Conservation (phyloP, 352 stramenopile species). For the Nothophytophthora sp. region DNA sequence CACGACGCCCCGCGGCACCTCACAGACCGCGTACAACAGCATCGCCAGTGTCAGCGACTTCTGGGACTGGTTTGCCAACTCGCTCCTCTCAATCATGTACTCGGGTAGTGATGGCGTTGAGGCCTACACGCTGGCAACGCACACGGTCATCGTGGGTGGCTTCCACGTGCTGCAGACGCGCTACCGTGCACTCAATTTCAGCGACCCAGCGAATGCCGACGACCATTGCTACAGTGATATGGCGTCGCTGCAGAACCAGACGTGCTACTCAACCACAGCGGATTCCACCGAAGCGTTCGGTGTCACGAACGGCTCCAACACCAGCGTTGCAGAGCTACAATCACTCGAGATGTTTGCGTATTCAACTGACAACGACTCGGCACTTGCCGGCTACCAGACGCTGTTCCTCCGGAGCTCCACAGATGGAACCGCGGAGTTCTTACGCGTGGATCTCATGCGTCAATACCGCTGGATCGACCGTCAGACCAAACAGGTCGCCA, state of each 20-base stretch:
- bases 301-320: conserved; percentile 31
- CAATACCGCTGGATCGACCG: conserved; percentile 56
- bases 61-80: conserved; percentile 70
- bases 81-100: conserved; percentile 53
- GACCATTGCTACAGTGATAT: conserved; percentile 53
- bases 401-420: conserved; percentile 57
- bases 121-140: conserved; percentile 60
- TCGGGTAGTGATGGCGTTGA: conserved; percentile 31
- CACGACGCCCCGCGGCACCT: conserved; percentile 34
- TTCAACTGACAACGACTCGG: conserved; percentile 38
- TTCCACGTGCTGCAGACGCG: conserved; percentile 67
- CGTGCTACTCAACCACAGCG: conserved; percentile 35
- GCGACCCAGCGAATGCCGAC: conserved; percentile 28
- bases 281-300: conserved; percentile 44
- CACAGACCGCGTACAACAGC: conserved; percentile 32
- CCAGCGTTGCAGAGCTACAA: conserved; percentile 21
- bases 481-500: conserved; percentile 56
- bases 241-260: conserved; percentile 31
- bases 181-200: conserved; percentile 51
- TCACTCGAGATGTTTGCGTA: conserved; percentile 67
- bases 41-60: conserved; percentile 47
- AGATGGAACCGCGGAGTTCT: conserved; percentile 26
- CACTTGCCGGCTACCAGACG: conserved; percentile 47
- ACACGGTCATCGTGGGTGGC: conserved; percentile 62
- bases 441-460: conserved; percentile 35